Conservation (phyloP, 2,329 filamentous ascomycete species). For the Colletotrichum filicis region DNA sequence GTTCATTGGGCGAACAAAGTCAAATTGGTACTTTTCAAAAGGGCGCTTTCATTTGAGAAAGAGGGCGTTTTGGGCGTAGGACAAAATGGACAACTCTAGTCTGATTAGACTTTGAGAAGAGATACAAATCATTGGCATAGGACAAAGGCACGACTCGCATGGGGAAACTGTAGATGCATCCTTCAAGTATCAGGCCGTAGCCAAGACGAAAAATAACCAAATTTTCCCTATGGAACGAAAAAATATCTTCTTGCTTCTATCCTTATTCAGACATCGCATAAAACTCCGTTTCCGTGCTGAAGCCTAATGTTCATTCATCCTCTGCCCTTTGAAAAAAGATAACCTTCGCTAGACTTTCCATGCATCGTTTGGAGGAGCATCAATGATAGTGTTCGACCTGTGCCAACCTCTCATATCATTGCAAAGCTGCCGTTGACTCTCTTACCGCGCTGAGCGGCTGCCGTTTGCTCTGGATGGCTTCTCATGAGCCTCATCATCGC, state of each 20-base stretch:
- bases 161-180: not conserved
- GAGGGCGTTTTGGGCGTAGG: conserved; percentile 5
- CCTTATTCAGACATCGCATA: conserved; percentile 9
- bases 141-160: not conserved
- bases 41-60: not conserved
- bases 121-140: not conserved
- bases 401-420: not conserved
- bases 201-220: not conserved
- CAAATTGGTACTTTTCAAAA: not conserved
- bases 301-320: not conserved
- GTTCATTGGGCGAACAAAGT: not conserved
- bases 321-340: not conserved
- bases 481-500: conserved; percentile 60
- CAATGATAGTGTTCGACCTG: not conserved
- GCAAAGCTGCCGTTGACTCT: not conserved
- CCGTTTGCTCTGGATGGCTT: conserved; percentile 29
- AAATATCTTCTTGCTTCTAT: conserved; percentile 17
- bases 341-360: conserved; percentile 19
- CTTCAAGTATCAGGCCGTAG: conserved; percentile 6
- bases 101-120: not conserved
- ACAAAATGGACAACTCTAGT: not conserved
- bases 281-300: conserved; percentile 27
- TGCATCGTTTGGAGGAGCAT: conserved; percentile 17
- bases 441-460: conserved; percentile 29
- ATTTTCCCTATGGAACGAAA: not conserved